Conservation (phyloP, 2,329 filamentous ascomycete genomes). For the Hirsutella minnesotensis region DNA sequence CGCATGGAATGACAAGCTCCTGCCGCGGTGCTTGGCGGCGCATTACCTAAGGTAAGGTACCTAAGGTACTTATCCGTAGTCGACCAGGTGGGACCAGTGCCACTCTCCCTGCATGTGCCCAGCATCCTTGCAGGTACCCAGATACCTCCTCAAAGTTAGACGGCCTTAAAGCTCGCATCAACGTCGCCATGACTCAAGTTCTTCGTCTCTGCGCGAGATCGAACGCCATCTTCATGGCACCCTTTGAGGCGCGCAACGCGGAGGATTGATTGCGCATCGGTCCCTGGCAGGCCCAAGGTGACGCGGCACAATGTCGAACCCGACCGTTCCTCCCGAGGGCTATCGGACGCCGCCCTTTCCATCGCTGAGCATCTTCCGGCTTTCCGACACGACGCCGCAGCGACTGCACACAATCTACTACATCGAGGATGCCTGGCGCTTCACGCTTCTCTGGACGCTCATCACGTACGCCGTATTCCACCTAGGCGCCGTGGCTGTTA, state of each 20-base stretch:
- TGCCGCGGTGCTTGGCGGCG: too few species aligned
- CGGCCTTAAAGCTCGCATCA: too few species aligned
- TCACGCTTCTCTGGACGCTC: constrained; percentile 78
- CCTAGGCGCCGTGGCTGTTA: constrained; percentile 57
- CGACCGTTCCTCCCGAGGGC: constrained; percentile 23
- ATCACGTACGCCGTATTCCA: constrained; percentile 69
- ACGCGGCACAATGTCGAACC: constrained; percentile 2
- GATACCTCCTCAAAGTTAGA: too few species aligned
- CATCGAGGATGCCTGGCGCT: constrained; percentile 70
- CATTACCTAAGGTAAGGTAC: too few species aligned
- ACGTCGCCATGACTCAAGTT: too few species aligned
- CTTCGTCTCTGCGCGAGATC: too few species aligned
- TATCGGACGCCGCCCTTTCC: constrained; percentile 67
- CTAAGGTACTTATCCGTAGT: too few species aligned
- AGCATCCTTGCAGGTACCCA: background rate
- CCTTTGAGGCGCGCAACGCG: background rate
- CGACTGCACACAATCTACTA: constrained; percentile 54
- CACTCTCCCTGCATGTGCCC: background rate
- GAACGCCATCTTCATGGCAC: too few species aligned
- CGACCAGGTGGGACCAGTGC: too few species aligned
- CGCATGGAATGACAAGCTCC: too few species aligned
- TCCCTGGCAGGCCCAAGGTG: background rate
- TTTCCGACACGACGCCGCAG: constrained; percentile 30
- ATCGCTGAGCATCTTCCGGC: constrained; percentile 63
- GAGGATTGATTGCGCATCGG: background rate